A percentile compares a stretch with the other conserved stretches of the same genome.
These are phyloP conservation scores for Trichoderma harzianum DNA, from an alignment of 2,329 filamentous ascomycete genomes.

Conservation along the genomic window DNA sequence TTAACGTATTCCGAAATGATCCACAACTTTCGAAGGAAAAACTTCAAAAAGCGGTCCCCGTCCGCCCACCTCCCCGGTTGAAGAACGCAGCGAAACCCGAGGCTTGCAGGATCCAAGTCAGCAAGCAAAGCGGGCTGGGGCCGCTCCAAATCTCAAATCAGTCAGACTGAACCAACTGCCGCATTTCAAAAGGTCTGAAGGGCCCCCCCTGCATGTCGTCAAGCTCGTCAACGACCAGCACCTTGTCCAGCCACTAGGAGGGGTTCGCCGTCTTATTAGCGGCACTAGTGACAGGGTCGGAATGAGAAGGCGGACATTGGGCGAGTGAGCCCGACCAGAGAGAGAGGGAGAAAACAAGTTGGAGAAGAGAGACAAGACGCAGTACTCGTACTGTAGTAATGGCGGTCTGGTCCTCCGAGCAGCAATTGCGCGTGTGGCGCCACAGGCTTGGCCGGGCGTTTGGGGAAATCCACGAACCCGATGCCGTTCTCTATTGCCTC, in stretches of 20 bases:
- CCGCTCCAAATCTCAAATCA: not conserved
- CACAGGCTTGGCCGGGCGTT: constrained; percentile 1
- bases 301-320: not conserved
- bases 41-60: not conserved
- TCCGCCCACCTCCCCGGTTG: not conserved
- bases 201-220: not conserved
- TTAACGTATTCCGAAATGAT: not conserved
- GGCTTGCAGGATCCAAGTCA: not conserved
- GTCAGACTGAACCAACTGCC: not conserved
- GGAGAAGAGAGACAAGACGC: not conserved
- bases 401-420: not conserved
- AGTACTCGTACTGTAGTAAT: not conserved
- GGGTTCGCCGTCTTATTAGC: not conserved
- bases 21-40: not conserved
- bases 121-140: not conserved
- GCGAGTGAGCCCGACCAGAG: not conserved
- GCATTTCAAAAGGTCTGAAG: not conserved
- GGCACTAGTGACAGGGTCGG: not conserved
- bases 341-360: not conserved
- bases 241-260: not conserved
- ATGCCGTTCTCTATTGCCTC: not conserved
- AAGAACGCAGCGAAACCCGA: not conserved
- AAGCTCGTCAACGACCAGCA: not conserved
- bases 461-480: not conserved
- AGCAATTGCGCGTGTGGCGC: not conserved